Conservation (phyloP, 106 monocot genomes). For the Posidonia australis region DNA sequence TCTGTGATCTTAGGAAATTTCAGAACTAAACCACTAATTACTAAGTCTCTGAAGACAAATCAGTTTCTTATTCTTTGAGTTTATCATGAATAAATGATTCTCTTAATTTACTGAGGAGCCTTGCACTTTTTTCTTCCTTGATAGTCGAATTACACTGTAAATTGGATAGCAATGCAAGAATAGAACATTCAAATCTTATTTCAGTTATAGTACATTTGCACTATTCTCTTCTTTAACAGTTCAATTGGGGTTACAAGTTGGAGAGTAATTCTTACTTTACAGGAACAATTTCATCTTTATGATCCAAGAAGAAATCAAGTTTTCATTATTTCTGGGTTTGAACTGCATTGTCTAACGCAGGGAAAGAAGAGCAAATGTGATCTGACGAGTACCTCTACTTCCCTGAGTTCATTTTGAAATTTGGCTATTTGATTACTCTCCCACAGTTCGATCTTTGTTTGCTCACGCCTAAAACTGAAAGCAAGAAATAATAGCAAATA, state of each 20-base stretch:
- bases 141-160: not conserved
- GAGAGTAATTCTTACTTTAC: too few relatives aligned
- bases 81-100: too few relatives aligned
- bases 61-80: too few relatives aligned
- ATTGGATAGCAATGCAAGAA: not conserved
- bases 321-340: not conserved
- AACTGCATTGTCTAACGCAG: not conserved
- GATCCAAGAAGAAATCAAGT: too few relatives aligned
- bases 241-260: too few relatives aligned
- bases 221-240: not conserved
- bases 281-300: too few relatives aligned
- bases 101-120: too few relatives aligned
- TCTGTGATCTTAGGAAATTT: too few relatives aligned
- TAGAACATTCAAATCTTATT: not conserved
- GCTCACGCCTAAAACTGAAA: conserved; percentile 39
- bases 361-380: not conserved
- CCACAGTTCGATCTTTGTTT: conserved; percentile 51
- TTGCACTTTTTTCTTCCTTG: too few relatives aligned
- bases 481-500: not conserved
- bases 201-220: not conserved
- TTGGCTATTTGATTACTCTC: conserved; percentile 41
- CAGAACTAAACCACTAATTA: too few relatives aligned
- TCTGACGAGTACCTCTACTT: conserved; percentile 16
- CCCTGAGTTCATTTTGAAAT: conserved; percentile 29
- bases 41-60: too few relatives aligned